phyloP scores from a whole-genome alignment of 2,329 filamentous ascomycete genomes.

The Metarhizium humberi region DNA sequence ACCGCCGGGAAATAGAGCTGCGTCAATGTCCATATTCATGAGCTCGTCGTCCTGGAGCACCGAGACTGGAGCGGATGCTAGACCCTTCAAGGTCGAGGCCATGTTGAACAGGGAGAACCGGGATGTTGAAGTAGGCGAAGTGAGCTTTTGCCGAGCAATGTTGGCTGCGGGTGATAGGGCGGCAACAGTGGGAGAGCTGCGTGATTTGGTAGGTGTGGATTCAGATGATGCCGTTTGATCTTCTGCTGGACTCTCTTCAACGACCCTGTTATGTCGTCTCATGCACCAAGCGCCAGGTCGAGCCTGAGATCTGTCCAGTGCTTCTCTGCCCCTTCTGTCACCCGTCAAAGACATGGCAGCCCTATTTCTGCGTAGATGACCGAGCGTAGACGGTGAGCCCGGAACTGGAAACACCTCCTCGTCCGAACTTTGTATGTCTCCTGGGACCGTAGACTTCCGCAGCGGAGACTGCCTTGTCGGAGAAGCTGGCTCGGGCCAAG shows the following conservation, averaged over 20 bases:
- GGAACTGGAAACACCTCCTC: slow-evolving; percentile 1
- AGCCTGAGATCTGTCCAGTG: slow-evolving; percentile 7
- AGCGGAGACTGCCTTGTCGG: slow-evolving; percentile 1
- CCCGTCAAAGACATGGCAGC: slow-evolving; percentile 22
- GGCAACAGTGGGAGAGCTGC: background rate
- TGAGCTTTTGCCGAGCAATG: slow-evolving; percentile 2
- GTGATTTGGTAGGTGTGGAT: slow-evolving; percentile 5
- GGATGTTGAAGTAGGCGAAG: slow-evolving; percentile 12
- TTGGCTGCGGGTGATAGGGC: background rate
- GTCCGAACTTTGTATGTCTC: background rate
- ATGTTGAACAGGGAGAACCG: slow-evolving; percentile 38
- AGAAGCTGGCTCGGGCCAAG: background rate
- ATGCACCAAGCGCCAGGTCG: slow-evolving; percentile 15
- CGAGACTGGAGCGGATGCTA: slow-evolving; percentile 12
- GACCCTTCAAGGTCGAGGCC: slow-evolving; percentile 29
- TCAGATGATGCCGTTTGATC: background rate
- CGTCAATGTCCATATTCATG: slow-evolving; percentile 43
- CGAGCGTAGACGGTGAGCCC: slow-evolving; percentile 15
- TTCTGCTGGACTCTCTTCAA: slow-evolving; percentile 1
- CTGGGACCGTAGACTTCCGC: background rate
- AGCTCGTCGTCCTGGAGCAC: slow-evolving; percentile 40
- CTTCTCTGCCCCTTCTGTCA: slow-evolving; percentile 14
- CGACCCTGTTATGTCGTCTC: slow-evolving; percentile 7
- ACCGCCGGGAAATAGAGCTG: slow-evolving; percentile 41
- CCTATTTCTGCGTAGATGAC: background rate